Evolutionary conservation across 139 green algal genomes (phyloP).

Genomic region (Limnomonas spitsbergensis): DNA sequence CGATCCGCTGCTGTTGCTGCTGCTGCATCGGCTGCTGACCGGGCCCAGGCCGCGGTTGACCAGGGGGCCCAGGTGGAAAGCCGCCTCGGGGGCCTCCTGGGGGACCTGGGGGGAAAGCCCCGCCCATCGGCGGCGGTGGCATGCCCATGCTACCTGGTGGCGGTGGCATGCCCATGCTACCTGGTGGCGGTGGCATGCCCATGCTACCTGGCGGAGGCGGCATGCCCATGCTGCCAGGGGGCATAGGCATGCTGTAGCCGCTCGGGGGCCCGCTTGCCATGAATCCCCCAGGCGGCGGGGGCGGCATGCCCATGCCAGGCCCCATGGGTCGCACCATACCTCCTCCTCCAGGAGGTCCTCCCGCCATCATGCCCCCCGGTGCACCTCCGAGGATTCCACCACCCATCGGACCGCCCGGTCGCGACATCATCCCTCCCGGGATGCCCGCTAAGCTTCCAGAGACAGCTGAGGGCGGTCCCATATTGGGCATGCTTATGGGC

Average conservation of each 20-base stretch:
- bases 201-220: neutral
- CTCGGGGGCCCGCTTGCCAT: neutral
- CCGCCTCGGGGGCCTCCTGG: neutral
- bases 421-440: neutral
- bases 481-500: neutral
- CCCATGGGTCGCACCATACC: neutral
- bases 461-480: neutral
- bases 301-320: neutral
- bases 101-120: neutral
- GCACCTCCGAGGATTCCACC: neutral
- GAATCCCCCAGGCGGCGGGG: no score
- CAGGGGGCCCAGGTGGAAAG: neutral
- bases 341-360: neutral
- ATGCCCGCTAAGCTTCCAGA: neutral
- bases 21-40: neutral
- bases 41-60: neutral
- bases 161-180: neutral
- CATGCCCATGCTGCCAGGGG: neutral
- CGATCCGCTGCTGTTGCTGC: slow-evolving; percentile 55
- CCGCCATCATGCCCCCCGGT: neutral
- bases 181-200: neutral
- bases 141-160: neutral
- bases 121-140: no score
- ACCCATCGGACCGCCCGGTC: neutral
- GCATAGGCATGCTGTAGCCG: neutral